Evolutionary conservation across 2,329 filamentous ascomycete genomes (phyloP).

Genomic region (Torrubiella hemipterigena): DNA sequence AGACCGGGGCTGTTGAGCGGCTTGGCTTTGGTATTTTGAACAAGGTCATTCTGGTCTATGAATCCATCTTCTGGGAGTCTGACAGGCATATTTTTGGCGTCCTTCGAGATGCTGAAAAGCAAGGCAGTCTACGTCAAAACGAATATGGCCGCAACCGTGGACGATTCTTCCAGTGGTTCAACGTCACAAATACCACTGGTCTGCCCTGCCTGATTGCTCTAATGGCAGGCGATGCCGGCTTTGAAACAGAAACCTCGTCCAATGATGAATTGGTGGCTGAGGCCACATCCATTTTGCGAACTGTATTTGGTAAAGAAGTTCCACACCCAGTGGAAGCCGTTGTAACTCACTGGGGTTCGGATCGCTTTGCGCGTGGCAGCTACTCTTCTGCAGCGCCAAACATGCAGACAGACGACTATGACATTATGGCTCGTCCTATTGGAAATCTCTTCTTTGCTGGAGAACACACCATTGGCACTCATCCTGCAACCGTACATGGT

Average conservation of each 20-base stretch:
- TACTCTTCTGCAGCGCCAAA: slow-evolving; percentile 87
- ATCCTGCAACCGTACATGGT: slow-evolving; percentile 93
- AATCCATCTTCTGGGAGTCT: slow-evolving; percentile 82
- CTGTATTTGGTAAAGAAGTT: slow-evolving; percentile 60
- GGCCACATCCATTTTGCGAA: slow-evolving; percentile 65
- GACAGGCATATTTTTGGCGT: slow-evolving; percentile 89
- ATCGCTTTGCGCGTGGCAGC: slow-evolving; percentile 83
- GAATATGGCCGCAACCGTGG: slow-evolving; percentile 72
- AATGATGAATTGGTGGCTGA: slow-evolving; percentile 70
- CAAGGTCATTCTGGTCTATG: slow-evolving; percentile 87
- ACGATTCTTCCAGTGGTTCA: slow-evolving; percentile 98
- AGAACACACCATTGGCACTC: slow-evolving; percentile 89
- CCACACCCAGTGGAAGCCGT: slow-evolving; percentile 75
- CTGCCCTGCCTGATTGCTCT: slow-evolving; percentile 79
- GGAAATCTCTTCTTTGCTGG: slow-evolving; percentile 92
- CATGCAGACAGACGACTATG: slow-evolving; percentile 80
- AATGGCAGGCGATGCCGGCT: slow-evolving; percentile 91
- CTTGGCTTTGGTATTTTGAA: slow-evolving; percentile 91
- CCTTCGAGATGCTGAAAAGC: slow-evolving; percentile 59
- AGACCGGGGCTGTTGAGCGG: slow-evolving; percentile 64
- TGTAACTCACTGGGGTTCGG: slow-evolving; percentile 83
- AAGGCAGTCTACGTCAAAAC: slow-evolving; percentile 61
- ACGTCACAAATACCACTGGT: slow-evolving; percentile 80
- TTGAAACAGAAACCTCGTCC: slow-evolving; percentile 67
- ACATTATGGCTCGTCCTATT: slow-evolving; percentile 72